These are phyloP conservation scores for Scedosporium dehoogii DNA, from an alignment of 2,329 filamentous ascomycete species.

Conservation along the genomic window DNA sequence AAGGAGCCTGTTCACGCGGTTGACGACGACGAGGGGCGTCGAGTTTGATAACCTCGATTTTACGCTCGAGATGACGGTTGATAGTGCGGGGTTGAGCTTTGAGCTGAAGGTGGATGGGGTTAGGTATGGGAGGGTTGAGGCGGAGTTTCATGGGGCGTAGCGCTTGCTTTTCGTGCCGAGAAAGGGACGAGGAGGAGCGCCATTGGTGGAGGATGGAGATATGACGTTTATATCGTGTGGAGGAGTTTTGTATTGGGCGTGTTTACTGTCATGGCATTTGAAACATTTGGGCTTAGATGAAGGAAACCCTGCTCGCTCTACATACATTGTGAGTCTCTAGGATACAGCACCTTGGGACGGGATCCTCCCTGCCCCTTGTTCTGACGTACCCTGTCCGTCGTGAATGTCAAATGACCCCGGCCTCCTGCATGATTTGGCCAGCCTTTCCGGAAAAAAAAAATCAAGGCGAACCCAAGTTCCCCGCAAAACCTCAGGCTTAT, in stretches of 20 bases:
- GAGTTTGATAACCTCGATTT: slow-evolving; percentile 79
- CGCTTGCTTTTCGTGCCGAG: neutral
- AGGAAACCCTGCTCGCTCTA: too few relatives aligned
- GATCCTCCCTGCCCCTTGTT: too few relatives aligned
- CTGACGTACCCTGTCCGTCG: too few relatives aligned
- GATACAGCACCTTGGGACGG: too few relatives aligned
- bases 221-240: too few relatives aligned
- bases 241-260: too few relatives aligned
- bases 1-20: slow-evolving; percentile 58
- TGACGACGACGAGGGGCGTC: slow-evolving; percentile 69
- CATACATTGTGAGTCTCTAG: too few relatives aligned
- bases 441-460: neutral
- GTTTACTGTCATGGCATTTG: too few relatives aligned
- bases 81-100: slow-evolving; percentile 66
- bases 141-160: slow-evolving; percentile 56
- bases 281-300: too few relatives aligned
- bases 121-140: slow-evolving; percentile 66
- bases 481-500: neutral
- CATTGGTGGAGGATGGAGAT: neutral
- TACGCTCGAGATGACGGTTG: slow-evolving; percentile 73
- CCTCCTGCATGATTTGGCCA: too few relatives aligned
- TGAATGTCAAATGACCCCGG: too few relatives aligned
- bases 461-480: neutral
- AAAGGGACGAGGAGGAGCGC: neutral
- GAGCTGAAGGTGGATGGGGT: slow-evolving; percentile 72